A percentile compares a stretch with the other conserved stretches of the same genome.
These are phyloP conservation scores for Penicilliopsis zonata DNA, from an alignment of 495 filamentous ascomycete genomes.

Conservation along the genomic window DNA sequence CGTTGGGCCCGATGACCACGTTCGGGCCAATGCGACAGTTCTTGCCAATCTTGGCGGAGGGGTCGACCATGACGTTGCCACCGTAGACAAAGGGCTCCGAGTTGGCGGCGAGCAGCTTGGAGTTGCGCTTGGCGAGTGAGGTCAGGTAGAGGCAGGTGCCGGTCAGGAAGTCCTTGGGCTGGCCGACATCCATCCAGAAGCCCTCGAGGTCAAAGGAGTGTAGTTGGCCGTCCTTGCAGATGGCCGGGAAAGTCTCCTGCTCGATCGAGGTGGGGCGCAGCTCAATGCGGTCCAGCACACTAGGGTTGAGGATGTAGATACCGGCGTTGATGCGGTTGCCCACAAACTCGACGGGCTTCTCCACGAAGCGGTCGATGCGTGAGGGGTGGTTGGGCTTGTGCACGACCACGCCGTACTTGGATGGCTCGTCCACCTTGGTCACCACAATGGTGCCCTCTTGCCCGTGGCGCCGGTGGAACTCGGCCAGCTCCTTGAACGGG, in stretches of 20 bases:
- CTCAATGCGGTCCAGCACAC: slow-evolving; percentile 82
- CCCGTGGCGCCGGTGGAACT: slow-evolving; percentile 81
- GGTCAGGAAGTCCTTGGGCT: slow-evolving; percentile 96
- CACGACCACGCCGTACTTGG: slow-evolving; percentile 97
- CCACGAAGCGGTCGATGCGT: slow-evolving; percentile 96
- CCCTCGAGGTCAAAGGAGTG: slow-evolving; percentile 98
- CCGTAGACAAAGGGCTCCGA: slow-evolving; percentile 78
- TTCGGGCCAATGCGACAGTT: slow-evolving; percentile 98
- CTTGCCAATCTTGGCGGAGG: slow-evolving; percentile 91
- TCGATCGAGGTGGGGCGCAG: slow-evolving; percentile 98
- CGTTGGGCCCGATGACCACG: slow-evolving; percentile 90
- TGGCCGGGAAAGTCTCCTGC: slow-evolving; percentile 97
- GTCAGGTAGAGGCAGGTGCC: slow-evolving; percentile 96
- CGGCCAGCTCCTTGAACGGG: slow-evolving; percentile 80
- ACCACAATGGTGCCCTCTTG: slow-evolving; percentile 98
- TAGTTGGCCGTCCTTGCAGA: slow-evolving; percentile 79
- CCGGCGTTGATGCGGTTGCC: slow-evolving; percentile 99
- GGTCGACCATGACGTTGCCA: slow-evolving; percentile 94
- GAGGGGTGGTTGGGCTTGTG: slow-evolving; percentile 91
- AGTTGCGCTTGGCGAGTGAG: slow-evolving; percentile 83
- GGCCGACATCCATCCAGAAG: slow-evolving; percentile 99
- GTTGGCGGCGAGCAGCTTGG: slow-evolving; percentile 67
- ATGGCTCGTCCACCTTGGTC: slow-evolving; percentile 98
- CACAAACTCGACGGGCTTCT: slow-evolving; percentile 99
- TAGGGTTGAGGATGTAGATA: slow-evolving; percentile 97